phyloP scores from a whole-genome alignment of 2,329 filamentous ascomycete species.

The Colletotrichum orbiculare region DNA sequence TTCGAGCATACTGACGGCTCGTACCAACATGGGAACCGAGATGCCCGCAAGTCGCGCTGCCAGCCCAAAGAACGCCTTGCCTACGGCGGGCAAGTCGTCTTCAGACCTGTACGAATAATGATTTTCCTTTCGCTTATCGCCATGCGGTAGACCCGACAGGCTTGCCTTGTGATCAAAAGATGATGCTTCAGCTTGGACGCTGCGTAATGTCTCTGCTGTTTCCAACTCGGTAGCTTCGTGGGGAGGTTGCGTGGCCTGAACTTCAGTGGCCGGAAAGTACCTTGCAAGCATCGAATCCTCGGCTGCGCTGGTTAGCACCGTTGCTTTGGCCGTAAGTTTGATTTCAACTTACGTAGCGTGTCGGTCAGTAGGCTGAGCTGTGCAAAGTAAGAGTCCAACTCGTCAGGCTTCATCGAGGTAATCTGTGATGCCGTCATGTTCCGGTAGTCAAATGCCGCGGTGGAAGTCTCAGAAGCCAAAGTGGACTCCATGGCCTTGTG shows the following conservation, averaged over 20 bases:
- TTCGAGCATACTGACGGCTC: conserved; percentile 53
- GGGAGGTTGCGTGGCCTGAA: conserved; percentile 33
- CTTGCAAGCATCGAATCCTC: conserved; percentile 37
- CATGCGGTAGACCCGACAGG: neutral
- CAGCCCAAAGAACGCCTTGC: conserved; percentile 46
- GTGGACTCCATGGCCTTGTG: conserved; percentile 53
- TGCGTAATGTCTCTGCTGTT: conserved; percentile 35
- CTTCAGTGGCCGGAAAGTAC: conserved; percentile 49
- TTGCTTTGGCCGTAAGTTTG: conserved; percentile 38
- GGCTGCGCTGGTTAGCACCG: conserved; percentile 14
- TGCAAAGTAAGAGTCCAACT: conserved; percentile 75
- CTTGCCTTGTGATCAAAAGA: conserved; percentile 9
- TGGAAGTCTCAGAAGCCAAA: conserved; percentile 41
- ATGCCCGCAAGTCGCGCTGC: conserved; percentile 48
- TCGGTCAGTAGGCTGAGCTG: conserved; percentile 48
- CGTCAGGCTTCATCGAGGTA: conserved; percentile 66
- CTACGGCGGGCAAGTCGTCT: conserved; percentile 46
- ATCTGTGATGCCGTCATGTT: conserved; percentile 71
- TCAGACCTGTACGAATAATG: conserved; percentile 39
- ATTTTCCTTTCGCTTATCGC: neutral
- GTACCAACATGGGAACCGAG: conserved; percentile 47
- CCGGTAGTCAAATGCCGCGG: conserved; percentile 54
- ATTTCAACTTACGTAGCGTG: conserved; percentile 47
- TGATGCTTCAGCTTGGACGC: conserved; percentile 19
- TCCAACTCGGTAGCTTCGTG: conserved; percentile 43